Base-by-base conservation (phyloP, 164 flowering plant genomes). In the Chloranthus sessilifolius region DNA sequence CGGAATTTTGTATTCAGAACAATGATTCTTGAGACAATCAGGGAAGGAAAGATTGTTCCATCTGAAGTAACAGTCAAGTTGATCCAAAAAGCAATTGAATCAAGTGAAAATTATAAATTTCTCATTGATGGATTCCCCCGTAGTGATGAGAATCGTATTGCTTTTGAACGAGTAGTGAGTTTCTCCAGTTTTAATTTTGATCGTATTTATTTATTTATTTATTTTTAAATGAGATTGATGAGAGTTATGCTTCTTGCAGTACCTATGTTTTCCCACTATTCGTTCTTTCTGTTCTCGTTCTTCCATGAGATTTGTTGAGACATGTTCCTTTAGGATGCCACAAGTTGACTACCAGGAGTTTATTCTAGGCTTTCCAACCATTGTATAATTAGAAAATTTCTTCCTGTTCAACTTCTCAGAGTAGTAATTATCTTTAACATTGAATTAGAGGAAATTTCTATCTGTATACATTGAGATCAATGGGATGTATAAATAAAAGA, bases 51-150 rank as follows among this genome's bases (percentile, higher is more conserved):
- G 56, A 86, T 88, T 67, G 95, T 86, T 60, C 95, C 99, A 31
- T 92, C 97, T 25, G 78, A 75, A 62, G 73, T 92, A 56, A 92
- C 95, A 8, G 85, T 88, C 36, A 68, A 73, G 59, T 68, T 92
- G 52, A 69, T 92, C 30, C 75, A 73, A 41, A 79, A 57, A 53
- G 95, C 76, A 58, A 74, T 92, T 53, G 79, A 76, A 62, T 66
- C 85, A 37, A 80, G 77, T 55, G 70, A 71, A 29, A 71, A 62
- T 51, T 20, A 70, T 64, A 84, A 74, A 62, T 80, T 82, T 73
- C 91, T 92, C 36, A 81, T 92, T 53, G 99, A 92, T 71, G 99
- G 99, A 21, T 92, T 92, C 59, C 99, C 99, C 21, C 77, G 97
- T 44, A 80, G 66, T 61, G 95, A 92, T 61, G 97, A 92, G 70